These are phyloP conservation scores for Batkoa obscura DNA, from an alignment of 371 early-diverging fungal species.

Conservation along the genomic window DNA sequence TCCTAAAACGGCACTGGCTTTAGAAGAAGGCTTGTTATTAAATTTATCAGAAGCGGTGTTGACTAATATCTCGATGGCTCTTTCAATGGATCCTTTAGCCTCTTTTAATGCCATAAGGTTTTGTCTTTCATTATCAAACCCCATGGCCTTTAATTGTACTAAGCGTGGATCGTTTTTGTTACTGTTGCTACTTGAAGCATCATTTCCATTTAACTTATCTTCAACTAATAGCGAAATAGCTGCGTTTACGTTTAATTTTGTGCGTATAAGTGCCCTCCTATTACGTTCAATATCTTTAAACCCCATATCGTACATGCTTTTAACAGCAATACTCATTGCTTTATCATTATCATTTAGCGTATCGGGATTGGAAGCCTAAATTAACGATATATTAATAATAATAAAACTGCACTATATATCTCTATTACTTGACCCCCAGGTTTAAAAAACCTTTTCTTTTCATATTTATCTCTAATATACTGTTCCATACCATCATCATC, in stretches of 20 bases:
- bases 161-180: neutral
- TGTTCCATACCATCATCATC: constrained; percentile 6
- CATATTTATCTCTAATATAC: constrained; percentile 7
- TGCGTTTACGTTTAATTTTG: constrained; percentile 9
- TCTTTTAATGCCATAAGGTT: constrained; percentile 8
- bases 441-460: constrained; percentile 2
- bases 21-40: neutral
- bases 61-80: constrained; percentile 6
- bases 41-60: neutral
- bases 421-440: neutral
- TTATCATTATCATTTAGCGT: neutral
- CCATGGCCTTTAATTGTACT: constrained; percentile 9
- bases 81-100: constrained; percentile 9
- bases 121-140: constrained; percentile 8
- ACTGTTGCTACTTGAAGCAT: neutral
- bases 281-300: constrained; percentile 8
- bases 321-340: neutral
- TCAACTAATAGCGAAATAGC: constrained; percentile 9
- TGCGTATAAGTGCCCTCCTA: constrained; percentile 6
- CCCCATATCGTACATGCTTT: constrained; percentile 8
- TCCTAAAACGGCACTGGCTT: neutral
- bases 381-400: neutral
- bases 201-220: neutral
- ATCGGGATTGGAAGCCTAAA: neutral
- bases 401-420: neutral